Conservation (phyloP, 164 flowering plant species). For the Magnolia changhungtana region DNA sequence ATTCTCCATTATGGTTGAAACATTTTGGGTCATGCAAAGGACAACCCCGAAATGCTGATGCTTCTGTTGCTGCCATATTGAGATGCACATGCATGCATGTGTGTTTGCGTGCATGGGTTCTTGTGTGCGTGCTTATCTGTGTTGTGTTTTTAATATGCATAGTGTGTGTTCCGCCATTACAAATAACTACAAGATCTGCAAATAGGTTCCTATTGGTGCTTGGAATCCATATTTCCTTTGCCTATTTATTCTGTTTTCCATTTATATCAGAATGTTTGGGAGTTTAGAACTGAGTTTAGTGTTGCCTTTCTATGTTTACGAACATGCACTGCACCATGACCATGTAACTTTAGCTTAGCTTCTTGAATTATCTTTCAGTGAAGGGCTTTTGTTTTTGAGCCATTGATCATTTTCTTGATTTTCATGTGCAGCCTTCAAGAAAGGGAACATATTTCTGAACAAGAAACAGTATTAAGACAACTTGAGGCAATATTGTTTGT, state of each 20-base stretch:
- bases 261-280: not conserved
- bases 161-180: too few species aligned
- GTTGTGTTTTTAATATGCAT: too few species aligned
- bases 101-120: too few species aligned
- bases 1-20: too few species aligned
- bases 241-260: not conserved
- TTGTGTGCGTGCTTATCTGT: too few species aligned
- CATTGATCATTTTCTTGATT: not conserved
- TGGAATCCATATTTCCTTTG: not conserved
- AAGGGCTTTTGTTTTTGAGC: not conserved
- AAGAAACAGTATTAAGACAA: conserved; percentile 72
- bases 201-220: not conserved
- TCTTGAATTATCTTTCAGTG: not conserved
- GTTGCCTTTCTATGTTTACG: not conserved
- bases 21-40: too few species aligned
- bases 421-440: conserved; percentile 62
- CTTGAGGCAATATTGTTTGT: conserved; percentile 79
- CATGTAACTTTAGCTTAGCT: not conserved
- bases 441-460: conserved; percentile 70
- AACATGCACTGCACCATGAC: not conserved
- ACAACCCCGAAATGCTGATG: too few species aligned
- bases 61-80: too few species aligned
- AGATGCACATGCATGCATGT: too few species aligned
- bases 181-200: not conserved
- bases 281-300: not conserved